These are phyloP conservation scores for Thalassiosira exigua DNA, from an alignment of 352 stramenopile genomes.

Conservation along the genomic window DNA sequence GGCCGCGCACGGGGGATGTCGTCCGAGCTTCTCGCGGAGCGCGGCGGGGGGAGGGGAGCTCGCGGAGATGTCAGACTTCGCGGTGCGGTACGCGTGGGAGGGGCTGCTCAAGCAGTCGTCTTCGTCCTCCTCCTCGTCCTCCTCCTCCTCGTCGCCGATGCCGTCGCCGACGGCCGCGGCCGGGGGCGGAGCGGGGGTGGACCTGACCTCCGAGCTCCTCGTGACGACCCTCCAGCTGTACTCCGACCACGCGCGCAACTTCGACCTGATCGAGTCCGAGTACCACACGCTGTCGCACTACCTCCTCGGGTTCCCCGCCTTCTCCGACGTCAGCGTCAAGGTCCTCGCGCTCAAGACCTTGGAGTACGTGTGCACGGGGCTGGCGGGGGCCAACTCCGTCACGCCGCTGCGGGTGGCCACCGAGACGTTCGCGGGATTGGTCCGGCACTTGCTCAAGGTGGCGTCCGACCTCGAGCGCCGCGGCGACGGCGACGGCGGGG, in stretches of 20 bases:
- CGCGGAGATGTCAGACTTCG: conserved; percentile 62
- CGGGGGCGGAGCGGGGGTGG: neutral
- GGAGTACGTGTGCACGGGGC: conserved; percentile 84
- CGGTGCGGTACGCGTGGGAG: conserved; percentile 58
- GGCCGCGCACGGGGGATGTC: conserved; percentile 43
- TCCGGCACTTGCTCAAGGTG: conserved; percentile 66
- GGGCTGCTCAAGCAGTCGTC: conserved; percentile 9
- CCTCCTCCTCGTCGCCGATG: no score
- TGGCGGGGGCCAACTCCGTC: conserved; percentile 66
- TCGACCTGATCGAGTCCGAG: conserved; percentile 79
- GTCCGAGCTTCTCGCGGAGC: conserved; percentile 66
- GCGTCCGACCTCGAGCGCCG: neutral
- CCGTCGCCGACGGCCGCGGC: neutral
- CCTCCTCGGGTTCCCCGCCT: conserved; percentile 78
- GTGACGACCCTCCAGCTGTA: conserved; percentile 82
- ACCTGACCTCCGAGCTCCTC: conserved; percentile 74
- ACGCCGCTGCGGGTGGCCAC: conserved; percentile 74
- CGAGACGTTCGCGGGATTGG: conserved; percentile 79
- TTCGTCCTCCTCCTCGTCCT: no score
- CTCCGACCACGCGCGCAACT: conserved; percentile 84
- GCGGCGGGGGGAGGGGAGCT: conserved; percentile 24
- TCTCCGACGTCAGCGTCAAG: conserved; percentile 81
- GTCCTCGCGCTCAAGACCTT: conserved; percentile 83
- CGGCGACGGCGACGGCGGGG: conserved; percentile 19
- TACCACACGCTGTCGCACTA: conserved; percentile 81